Evolutionary conservation across 768 basidiomycete genomes (phyloP), one percentile per base, ranked within the genome.

Genomic region (Termitomyces sp.): DNA sequence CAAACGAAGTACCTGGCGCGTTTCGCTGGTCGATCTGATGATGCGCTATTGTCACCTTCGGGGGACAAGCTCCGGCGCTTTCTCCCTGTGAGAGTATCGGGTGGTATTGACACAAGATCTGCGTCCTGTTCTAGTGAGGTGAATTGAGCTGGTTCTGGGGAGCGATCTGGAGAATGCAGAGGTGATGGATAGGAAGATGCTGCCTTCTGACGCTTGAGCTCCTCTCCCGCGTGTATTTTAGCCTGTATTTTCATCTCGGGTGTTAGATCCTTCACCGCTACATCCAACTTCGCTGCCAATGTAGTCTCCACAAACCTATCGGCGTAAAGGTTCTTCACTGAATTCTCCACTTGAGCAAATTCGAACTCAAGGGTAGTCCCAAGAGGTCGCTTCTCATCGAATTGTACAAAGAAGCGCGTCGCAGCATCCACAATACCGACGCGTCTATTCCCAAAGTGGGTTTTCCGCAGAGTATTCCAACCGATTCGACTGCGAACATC

Each of bases 401-500:
- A 58, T 35, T 57, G 32, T n/a, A 67, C 54, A 60, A 77, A 78
- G 48, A 74, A 76, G 2, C 65, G 68, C 2, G 65, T 70, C 6
- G 81, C 81, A 7, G 77, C 79, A 3, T 70, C 69, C 18, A 80
- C 63, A 9, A 79, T 78, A 13, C 73, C 66, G 8, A 53, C 64
- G 16, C 75, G 74, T 32, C 72, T 75, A 49, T 75, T 74, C 0
- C 61, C 44, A 60, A 78, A 81, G 18, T 65, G 70, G 0, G 56
- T 51, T 52, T 71, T 74, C 2, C 80, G 77, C 0, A 84, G 57
- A 0, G 58, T 15, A 15, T 79, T 84, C 85, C 85, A 87, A 0
- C 84, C 84, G 0, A 85, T 84, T 0, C 82, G 77, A 35, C 78
- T 79, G 0, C 85, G 77, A 2, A 70, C 73, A 11, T 79, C 77